Base-by-base conservation (phyloP, 345 rosid species). In the Durio zibethinus region DNA sequence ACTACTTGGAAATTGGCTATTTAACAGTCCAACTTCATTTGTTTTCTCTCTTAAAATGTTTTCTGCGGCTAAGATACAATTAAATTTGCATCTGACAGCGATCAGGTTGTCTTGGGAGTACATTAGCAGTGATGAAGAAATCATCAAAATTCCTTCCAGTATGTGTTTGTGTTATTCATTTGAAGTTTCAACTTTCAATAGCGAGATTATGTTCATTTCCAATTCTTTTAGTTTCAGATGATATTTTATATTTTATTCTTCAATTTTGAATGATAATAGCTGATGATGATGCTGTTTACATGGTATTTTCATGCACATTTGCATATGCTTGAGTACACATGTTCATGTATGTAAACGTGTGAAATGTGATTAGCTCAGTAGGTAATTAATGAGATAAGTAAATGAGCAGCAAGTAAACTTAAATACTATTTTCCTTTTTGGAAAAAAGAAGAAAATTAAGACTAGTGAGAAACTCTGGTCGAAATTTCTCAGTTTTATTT, bases 81-180 rank as follows among this genome's bases (percentile, higher is more conserved):
- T 72, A 45, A 73, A 40, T 63, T 83, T 78, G 33, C 23, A 81
- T 78, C 7, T 81, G 80, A 85, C 92, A 96, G 99, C 85, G 98
- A 29, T 84, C 93, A 75, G 98, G 99, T 80, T 96, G 97, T 82
- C 94, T 96, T 77, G 98, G 99, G 75, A 93, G 97, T 60, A 29
- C 97, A 61, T 81, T 96, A 64, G 99, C 97, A 82, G 91, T 96
- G 40, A 96, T 96, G 98, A 96, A 96, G 92, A 96, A 91, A 83
- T 89, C 97, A 75, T 92, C 92, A 62, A 93, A 92, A 85, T 81
- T 90, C 78, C 97, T 96, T 81, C 99, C 98, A 70, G 98, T 96
- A 86, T 71, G 92, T 86, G 76, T 72, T 74, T 36, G 71, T 60
- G 56, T 80, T 53, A 47, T 31, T 40, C 2, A 0, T 59, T 42